Percentiles rank a stretch among this genome's conserved stretches.
Evolutionary conservation across 2,329 filamentous ascomycete genomes (phyloP).

Genomic region (Botryotinia narcissicola): DNA sequence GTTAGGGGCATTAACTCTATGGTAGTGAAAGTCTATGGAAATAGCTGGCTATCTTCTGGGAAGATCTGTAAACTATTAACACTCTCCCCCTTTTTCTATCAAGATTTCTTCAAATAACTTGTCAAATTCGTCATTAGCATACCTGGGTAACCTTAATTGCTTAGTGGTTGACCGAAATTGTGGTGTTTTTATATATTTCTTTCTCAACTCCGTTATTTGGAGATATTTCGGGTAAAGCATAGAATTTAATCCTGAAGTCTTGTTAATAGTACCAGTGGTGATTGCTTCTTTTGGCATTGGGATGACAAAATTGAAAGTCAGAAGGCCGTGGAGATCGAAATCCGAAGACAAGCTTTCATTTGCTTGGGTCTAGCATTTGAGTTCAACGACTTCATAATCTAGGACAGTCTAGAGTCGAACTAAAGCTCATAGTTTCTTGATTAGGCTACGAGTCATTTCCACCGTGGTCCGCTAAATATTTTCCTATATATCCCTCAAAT

Average conservation of each 20-base stretch:
- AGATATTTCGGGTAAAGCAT: neutral
- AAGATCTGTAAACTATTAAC: neutral
- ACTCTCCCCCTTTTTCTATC: neutral
- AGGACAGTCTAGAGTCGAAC: no score
- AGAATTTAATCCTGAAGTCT: fast-evolving
- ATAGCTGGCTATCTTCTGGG: neutral
- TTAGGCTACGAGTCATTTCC: no score
- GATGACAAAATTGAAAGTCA: neutral
- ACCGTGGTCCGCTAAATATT: neutral
- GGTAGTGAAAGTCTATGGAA: neutral
- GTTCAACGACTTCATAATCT: neutral
- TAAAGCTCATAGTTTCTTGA: neutral
- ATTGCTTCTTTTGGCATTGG: neutral
- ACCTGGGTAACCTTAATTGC: neutral
- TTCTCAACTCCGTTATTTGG: neutral
- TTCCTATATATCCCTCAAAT: neutral
- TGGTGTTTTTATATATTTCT: neutral
- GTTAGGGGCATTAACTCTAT: neutral
- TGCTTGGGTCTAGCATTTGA: neutral
- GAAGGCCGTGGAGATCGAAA: neutral
- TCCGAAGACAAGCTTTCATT: no score
- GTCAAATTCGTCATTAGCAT: neutral
- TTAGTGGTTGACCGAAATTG: neutral
- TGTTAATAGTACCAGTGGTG: neutral
- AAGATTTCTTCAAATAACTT: neutral